A percentile compares a stretch with the other conserved stretches of the same genome.
Conservation (phyloP, 1,139 yeast genomes). For the Zygoascus sp. region DNA sequence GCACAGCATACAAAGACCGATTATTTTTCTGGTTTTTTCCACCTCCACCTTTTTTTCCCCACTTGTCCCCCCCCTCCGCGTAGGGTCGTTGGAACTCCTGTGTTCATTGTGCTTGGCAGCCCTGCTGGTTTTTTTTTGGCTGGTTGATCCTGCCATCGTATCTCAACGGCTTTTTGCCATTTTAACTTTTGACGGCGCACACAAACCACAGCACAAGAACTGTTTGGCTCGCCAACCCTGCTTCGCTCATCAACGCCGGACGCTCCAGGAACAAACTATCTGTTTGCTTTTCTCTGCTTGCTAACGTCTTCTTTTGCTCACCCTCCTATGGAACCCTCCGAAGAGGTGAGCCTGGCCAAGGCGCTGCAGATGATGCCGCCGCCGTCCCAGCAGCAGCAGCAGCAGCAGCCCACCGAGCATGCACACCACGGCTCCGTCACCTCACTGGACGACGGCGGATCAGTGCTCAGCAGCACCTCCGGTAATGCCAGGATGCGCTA, state of each 20-base stretch:
- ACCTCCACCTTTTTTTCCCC: no score
- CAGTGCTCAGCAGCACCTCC: neutral
- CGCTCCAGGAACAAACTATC: no score
- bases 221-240: no score
- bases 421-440: neutral
- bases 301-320: neutral
- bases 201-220: no score
- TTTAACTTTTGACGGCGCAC: neutral
- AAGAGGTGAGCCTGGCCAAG: conserved; percentile 5
- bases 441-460: neutral
- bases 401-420: neutral
- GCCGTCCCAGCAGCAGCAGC: neutral
- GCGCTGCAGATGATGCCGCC: conserved; percentile 5
- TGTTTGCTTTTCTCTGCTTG: no score
- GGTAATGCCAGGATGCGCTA: neutral
- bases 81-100: no score
- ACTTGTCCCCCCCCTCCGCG: no score
- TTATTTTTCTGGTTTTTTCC: no score
- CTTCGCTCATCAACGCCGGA: no score
- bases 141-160: neutral
- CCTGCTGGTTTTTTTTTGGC: neutral
- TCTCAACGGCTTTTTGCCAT: neutral
- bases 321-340: neutral
- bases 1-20: no score
- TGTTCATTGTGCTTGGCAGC: no score